A percentile compares a stretch with the other conserved stretches of the same genome.
Conservation (phyloP, 331 rosid species). For the Rosa hybrid region DNA sequence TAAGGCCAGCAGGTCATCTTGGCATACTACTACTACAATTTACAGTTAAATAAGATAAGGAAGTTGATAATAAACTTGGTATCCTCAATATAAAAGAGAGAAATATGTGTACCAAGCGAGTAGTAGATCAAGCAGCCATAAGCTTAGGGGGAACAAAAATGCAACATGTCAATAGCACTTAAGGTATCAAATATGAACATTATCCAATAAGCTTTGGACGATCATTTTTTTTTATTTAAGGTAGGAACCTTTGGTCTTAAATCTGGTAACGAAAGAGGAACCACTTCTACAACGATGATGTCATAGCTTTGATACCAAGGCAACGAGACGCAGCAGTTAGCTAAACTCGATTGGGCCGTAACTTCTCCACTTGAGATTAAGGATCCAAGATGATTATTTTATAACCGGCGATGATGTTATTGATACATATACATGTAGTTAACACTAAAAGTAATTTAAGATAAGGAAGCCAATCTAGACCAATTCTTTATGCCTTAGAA, state of each 20-base stretch:
- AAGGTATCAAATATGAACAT: neutral
- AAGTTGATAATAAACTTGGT: neutral
- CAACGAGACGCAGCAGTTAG: neutral
- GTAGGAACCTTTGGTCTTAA: neutral
- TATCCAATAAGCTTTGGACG: neutral
- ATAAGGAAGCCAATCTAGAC: neutral
- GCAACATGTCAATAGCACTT: neutral
- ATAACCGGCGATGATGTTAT: neutral
- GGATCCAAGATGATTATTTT: neutral
- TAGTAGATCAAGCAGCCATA: neutral
- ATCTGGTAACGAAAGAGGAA: neutral
- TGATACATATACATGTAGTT: neutral
- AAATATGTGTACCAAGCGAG: neutral
- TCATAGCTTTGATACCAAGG: neutral
- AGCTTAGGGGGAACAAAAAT: neutral
- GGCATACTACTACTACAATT: neutral
- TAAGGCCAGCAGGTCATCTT: neutral
- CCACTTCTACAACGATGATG: neutral
- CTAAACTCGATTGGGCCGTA: neutral
- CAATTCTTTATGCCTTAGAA: conserved; percentile 9
- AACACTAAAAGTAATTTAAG: neutral
- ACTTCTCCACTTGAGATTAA: neutral
- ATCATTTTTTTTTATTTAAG: neutral
- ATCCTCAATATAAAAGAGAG: neutral
- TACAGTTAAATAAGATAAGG: neutral